Conservation (phyloP, 2,329 filamentous ascomycete species). For the Magnaporthales sp. region DNA sequence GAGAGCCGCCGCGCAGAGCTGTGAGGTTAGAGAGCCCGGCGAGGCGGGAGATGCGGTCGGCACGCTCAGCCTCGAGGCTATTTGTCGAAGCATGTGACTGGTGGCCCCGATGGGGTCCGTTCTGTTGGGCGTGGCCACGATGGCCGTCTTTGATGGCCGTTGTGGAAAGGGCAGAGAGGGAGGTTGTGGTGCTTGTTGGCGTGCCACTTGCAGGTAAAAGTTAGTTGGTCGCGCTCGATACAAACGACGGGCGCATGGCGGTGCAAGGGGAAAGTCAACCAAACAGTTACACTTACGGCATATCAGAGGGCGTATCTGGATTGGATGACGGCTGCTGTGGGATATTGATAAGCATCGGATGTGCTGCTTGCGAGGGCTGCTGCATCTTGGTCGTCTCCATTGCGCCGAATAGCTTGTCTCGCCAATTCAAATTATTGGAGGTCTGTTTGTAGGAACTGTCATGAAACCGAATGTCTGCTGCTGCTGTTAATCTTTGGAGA, state of each 20-base stretch:
- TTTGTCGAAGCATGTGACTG: conserved; percentile 54
- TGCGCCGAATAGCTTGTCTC: neutral
- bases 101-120: conserved; percentile 46
- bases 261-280: conserved; percentile 8
- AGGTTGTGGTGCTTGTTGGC: conserved; percentile 85
- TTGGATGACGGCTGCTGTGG: conserved; percentile 68
- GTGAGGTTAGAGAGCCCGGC: conserved; percentile 85
- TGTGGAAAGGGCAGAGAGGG: conserved; percentile 83
- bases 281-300: conserved; percentile 56
- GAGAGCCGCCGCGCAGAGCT: conserved; percentile 48
- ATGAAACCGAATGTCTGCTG: neutral
- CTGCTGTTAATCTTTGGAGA: neutral
- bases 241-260: neutral
- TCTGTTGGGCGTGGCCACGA: conserved; percentile 64
- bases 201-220: conserved; percentile 58
- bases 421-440: neutral
- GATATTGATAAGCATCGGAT: conserved; percentile 71
- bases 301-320: conserved; percentile 79
- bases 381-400: conserved; percentile 14
- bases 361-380: conserved; percentile 17
- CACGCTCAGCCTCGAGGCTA: conserved; percentile 83
- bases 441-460: neutral
- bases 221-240: neutral
- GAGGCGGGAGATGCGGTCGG: conserved; percentile 89
- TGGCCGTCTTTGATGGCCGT: conserved; percentile 96